Conservation (phyloP, 192 early-diverging fungal genomes). For the Linnemannia hyalina region DNA sequence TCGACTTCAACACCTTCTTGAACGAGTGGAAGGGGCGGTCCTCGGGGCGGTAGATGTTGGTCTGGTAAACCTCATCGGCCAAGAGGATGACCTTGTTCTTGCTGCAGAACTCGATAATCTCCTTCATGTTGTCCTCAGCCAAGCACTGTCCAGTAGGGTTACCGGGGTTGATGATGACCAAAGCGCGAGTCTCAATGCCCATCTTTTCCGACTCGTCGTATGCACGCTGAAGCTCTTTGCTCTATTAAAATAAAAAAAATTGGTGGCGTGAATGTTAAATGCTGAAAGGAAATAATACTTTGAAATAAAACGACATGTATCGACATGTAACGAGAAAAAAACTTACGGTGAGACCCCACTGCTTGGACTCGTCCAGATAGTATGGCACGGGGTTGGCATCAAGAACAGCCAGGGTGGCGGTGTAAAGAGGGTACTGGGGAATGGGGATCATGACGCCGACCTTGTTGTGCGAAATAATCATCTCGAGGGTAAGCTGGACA, state of each 20-base stretch:
- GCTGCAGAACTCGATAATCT: conserved; percentile 92
- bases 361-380: conserved; percentile 88
- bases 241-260: conserved; percentile 13
- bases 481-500: conserved; percentile 92
- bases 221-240: conserved; percentile 72
- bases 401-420: conserved; percentile 88
- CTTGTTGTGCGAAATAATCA: conserved; percentile 79
- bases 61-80: conserved; percentile 99
- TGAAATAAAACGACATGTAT: no score
- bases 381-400: conserved; percentile 93
- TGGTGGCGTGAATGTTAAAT: not conserved
- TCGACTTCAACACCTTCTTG: conserved; percentile 91
- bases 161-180: conserved; percentile 98
- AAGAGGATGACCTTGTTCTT: conserved; percentile 85
- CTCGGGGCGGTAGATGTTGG: conserved; percentile 88
- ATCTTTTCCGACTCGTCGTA: conserved; percentile 71
- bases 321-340: not conserved
- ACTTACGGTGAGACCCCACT: conserved; percentile 83
- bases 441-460: conserved; percentile 99
- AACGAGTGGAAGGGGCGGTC: conserved; percentile 94
- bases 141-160: conserved; percentile 98
- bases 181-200: conserved; percentile 91
- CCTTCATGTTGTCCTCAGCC: conserved; percentile 83
- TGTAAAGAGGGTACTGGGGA: conserved; percentile 99
- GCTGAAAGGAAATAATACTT: not conserved